Evolutionary conservation across 2,329 filamentous ascomycete species (phyloP).

Genomic region (Rachicladosporium sp.): DNA sequence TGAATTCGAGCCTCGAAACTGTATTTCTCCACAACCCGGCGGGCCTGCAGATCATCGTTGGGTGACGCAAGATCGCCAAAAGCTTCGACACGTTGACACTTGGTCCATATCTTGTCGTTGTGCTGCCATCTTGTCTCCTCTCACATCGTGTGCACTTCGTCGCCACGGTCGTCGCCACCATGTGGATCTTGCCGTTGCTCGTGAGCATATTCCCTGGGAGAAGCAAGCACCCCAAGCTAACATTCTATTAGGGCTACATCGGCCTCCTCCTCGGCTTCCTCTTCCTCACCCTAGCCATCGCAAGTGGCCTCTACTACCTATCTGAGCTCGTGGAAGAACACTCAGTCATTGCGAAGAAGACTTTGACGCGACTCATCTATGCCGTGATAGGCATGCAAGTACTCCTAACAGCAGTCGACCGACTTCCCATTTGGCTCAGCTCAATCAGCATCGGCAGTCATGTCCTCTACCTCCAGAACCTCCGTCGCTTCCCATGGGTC

Average conservation of each 20-base stretch:
- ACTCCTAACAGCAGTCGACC: conserved; percentile 66
- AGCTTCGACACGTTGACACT: no score
- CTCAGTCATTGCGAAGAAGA: conserved; percentile 77
- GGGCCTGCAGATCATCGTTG: no score
- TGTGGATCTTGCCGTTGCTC: conserved; percentile 92
- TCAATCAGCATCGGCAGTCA: conserved; percentile 69
- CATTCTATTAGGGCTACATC: conserved; percentile 51
- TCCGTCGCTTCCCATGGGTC: conserved; percentile 63
- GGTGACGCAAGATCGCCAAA: no score
- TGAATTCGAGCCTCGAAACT: no score
- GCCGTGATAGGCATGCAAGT: conserved; percentile 61
- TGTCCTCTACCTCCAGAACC: conserved; percentile 76
- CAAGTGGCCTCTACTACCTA: conserved; percentile 96
- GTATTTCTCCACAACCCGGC: no score
- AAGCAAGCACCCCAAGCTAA: conserved; percentile 3
- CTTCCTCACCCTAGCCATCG: conserved; percentile 90
- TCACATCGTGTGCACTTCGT: no score
- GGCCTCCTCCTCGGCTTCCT: conserved; percentile 81
- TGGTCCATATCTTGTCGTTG: no score
- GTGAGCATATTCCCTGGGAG: conserved; percentile 9
- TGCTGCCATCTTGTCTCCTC: no score
- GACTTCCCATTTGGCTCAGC: conserved; percentile 68
- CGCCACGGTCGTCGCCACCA: conserved; percentile 30
- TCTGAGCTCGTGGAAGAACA: conserved; percentile 97
- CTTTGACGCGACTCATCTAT: conserved; percentile 78